Evolutionary conservation across 2,329 filamentous ascomycete species (phyloP).

Genomic region (Exophiala sp.): DNA sequence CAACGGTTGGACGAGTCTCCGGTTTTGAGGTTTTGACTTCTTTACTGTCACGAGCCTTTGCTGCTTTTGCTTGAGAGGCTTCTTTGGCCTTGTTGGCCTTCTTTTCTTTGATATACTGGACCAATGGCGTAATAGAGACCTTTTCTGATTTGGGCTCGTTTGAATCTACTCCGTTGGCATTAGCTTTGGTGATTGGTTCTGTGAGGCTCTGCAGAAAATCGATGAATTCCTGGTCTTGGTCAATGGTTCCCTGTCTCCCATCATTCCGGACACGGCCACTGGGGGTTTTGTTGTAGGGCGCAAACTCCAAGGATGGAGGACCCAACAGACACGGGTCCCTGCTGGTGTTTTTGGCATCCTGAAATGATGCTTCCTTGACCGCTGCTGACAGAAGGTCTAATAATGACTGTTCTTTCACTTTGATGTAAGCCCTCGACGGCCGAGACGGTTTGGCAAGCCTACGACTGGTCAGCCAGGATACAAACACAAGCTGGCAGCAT

Average conservation of each 20-base stretch:
- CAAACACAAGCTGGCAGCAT: neutral
- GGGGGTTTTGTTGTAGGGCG: conserved; percentile 77
- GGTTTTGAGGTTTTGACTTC: conserved; percentile 50
- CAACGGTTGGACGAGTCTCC: conserved; percentile 36
- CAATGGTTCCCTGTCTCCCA: conserved; percentile 85
- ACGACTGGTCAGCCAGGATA: conserved; percentile 20
- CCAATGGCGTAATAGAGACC: conserved; percentile 75
- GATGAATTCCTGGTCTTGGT: conserved; percentile 94
- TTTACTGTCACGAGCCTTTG: conserved; percentile 58
- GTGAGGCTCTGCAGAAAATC: conserved; percentile 83
- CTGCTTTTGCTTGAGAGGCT: conserved; percentile 28
- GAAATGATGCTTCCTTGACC: conserved; percentile 65
- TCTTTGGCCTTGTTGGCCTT: conserved; percentile 67
- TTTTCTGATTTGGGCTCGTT: conserved; percentile 53
- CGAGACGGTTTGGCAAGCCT: conserved; percentile 80
- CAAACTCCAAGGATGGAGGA: conserved; percentile 72
- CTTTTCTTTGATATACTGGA: conserved; percentile 86
- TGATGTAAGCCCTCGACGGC: conserved; percentile 75
- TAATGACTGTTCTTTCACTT: conserved; percentile 65
- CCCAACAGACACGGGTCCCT: conserved; percentile 67
- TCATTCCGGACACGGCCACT: conserved; percentile 69
- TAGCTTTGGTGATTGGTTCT: conserved; percentile 58
- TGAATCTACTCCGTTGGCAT: conserved; percentile 46
- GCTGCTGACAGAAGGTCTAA: conserved; percentile 62
- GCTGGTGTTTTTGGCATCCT: conserved; percentile 73